Evolutionary conservation across 805 yeast species (phyloP).

Genomic region (Ogataea methanolica): DNA sequence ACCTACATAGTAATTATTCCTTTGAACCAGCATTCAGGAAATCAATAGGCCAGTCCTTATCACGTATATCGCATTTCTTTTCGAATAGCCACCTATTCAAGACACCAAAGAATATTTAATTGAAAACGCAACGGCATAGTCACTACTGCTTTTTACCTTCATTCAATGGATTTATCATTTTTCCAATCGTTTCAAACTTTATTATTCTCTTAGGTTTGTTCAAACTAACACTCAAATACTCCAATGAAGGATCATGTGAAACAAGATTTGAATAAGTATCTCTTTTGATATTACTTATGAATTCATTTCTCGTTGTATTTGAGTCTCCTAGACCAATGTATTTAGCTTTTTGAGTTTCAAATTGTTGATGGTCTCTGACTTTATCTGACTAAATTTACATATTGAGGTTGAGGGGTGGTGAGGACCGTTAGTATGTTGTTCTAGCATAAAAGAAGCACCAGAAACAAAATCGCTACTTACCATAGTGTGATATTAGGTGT

Average conservation of each 20-base stretch:
- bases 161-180: conserved; percentile 32
- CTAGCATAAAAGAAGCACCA: not conserved
- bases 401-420: not conserved
- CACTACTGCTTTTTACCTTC: not conserved
- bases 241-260: conserved; percentile 53
- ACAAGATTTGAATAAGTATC: conserved; percentile 61
- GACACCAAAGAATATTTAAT: too few species aligned
- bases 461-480: not conserved
- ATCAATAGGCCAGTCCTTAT: too few species aligned
- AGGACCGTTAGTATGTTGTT: not conserved
- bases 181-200: conserved; percentile 32
- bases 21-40: too few species aligned
- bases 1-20: too few species aligned
- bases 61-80: too few species aligned
- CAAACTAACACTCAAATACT: conserved; percentile 49
- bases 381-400: conserved; percentile 50
- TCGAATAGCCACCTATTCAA: too few species aligned
- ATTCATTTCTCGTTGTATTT: conserved; percentile 65
- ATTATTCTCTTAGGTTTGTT: conserved; percentile 38
- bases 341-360: conserved; percentile 51
- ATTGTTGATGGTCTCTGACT: conserved; percentile 53
- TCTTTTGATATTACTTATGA: conserved; percentile 59
- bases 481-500: not conserved
- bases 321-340: conserved; percentile 76
- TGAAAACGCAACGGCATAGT: too few species aligned